Conservation (phyloP, 2,329 filamentous ascomycete species). For the Talaromyces funiculosus region DNA sequence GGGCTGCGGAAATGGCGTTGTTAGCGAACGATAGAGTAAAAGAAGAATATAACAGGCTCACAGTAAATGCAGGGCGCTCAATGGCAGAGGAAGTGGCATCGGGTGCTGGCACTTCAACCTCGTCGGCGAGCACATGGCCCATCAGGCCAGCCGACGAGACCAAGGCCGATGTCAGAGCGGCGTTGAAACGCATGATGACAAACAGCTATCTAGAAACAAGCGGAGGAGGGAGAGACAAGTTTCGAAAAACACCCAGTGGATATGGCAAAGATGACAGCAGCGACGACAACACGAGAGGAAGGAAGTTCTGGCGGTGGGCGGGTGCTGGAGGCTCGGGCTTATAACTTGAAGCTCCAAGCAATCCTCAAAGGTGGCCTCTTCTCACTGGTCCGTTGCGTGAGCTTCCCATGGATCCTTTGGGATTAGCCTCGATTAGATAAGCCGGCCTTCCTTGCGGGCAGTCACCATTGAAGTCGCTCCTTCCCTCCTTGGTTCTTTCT, state of each 20-base stretch:
- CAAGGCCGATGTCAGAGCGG: slow-evolving; percentile 65
- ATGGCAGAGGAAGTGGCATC: slow-evolving; percentile 53
- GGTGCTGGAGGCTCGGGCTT: slow-evolving; percentile 22
- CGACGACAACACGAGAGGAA: slow-evolving; percentile 12
- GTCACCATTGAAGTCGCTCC: background rate
- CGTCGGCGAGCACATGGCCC: slow-evolving; percentile 61
- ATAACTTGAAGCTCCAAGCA: slow-evolving; percentile 21
- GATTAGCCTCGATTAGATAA: background rate
- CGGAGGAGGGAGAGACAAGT: slow-evolving; percentile 12
- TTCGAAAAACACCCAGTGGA: slow-evolving; percentile 8
- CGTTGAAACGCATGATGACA: slow-evolving; percentile 74
- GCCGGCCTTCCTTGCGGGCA: background rate
- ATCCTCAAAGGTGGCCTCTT: slow-evolving; percentile 44
- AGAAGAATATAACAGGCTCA: slow-evolving; percentile 47
- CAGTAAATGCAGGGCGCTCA: slow-evolving; percentile 77
- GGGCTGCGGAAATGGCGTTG: slow-evolving; percentile 54
- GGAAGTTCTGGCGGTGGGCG: slow-evolving; percentile 7
- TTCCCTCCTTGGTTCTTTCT: background rate
- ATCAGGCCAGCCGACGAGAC: slow-evolving; percentile 65
- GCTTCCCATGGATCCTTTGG: slow-evolving; percentile 1
- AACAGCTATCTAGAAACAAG: slow-evolving; percentile 14
- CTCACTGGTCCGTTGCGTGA: slow-evolving; percentile 6
- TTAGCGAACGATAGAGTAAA: slow-evolving; percentile 8
- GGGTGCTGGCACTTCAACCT: slow-evolving; percentile 55
- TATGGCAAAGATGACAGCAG: slow-evolving; percentile 10